phyloP scores from a whole-genome alignment of 2,329 filamentous ascomycete species.

The Fusarium pseudonygamai region DNA sequence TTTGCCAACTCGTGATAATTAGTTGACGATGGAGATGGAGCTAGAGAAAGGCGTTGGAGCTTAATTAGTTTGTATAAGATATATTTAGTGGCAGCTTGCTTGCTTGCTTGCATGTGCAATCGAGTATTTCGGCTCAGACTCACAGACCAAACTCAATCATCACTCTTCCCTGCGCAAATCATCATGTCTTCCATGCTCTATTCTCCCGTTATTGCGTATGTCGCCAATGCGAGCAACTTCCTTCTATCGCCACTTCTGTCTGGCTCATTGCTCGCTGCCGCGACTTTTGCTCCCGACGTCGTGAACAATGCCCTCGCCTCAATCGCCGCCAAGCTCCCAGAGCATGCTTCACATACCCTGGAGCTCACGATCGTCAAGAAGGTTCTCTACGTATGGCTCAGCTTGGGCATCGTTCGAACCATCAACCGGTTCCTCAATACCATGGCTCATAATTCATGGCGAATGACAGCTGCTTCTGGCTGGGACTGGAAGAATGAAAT shows the following conservation, averaged over 20 bases:
- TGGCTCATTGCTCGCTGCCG: slow-evolving; percentile 24
- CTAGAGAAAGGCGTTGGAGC: not conserved
- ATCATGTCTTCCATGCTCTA: slow-evolving; percentile 38
- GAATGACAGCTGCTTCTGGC: slow-evolving; percentile 21
- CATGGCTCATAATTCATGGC: slow-evolving; percentile 46
- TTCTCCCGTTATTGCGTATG: slow-evolving; percentile 23
- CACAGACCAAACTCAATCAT: not conserved
- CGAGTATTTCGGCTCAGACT: not conserved
- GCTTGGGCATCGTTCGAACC: slow-evolving; percentile 34
- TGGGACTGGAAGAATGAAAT: slow-evolving; percentile 54
- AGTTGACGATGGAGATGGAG: not conserved
- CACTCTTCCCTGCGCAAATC: not conserved
- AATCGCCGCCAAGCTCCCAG: slow-evolving; percentile 5
- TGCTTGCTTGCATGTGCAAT: not conserved
- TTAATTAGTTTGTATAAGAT: slow-evolving; percentile 8
- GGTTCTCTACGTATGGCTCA: slow-evolving; percentile 35
- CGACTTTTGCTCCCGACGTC: slow-evolving; percentile 23
- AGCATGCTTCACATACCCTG: slow-evolving; percentile 7
- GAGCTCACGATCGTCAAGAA: slow-evolving; percentile 2
- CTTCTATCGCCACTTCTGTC: slow-evolving; percentile 34
- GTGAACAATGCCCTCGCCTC: slow-evolving; percentile 20
- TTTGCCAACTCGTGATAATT: not conserved
- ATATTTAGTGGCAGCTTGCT: not conserved
- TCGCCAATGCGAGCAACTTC: not conserved
- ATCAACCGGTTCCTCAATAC: slow-evolving; percentile 41